phyloP scores from a whole-genome alignment of 2,329 filamentous ascomycete species.

The Ilyonectria destructans region DNA sequence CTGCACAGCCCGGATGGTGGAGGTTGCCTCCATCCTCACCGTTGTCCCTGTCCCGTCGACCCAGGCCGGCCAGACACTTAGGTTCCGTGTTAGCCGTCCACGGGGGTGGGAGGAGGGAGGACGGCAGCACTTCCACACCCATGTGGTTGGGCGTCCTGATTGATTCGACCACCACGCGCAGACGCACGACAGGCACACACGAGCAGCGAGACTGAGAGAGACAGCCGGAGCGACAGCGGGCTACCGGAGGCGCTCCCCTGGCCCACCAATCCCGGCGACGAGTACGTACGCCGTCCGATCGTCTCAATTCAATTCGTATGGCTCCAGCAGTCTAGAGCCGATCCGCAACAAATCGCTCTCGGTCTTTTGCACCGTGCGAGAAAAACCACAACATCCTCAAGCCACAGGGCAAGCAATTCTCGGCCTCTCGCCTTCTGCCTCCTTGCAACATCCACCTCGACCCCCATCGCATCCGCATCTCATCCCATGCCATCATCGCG shows the following conservation, averaged over 20 bases:
- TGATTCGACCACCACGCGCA: slow-evolving; percentile 6
- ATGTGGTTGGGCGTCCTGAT: slow-evolving; percentile 6
- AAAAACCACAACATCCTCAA: background rate
- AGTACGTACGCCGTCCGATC: slow-evolving; percentile 1
- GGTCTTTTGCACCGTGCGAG: slow-evolving; percentile 28
- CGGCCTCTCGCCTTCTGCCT: slow-evolving; percentile 4
- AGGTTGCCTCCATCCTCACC: slow-evolving; percentile 28
- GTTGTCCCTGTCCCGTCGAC: slow-evolving; percentile 26
- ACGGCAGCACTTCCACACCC: slow-evolving; percentile 25
- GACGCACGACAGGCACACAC: slow-evolving; percentile 8
- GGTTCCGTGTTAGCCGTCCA: slow-evolving; percentile 35
- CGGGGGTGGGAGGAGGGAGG: background rate
- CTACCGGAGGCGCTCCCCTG: slow-evolving; percentile 6
- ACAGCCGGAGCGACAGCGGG: background rate
- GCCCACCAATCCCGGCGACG: background rate
- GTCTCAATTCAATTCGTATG: slow-evolving; percentile 18
- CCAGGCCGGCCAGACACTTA: slow-evolving; percentile 23
- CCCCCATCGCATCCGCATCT: slow-evolving; percentile 5
- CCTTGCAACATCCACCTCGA: background rate
- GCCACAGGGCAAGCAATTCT: background rate
- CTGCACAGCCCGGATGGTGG: slow-evolving; percentile 32
- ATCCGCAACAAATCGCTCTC: slow-evolving; percentile 33
- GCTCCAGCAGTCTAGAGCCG: slow-evolving; percentile 19
- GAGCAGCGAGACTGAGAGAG: background rate
- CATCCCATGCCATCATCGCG: slow-evolving; percentile 25